Conservation (phyloP, 306 rosid genomes). For the Pterocarpus santalinus region DNA sequence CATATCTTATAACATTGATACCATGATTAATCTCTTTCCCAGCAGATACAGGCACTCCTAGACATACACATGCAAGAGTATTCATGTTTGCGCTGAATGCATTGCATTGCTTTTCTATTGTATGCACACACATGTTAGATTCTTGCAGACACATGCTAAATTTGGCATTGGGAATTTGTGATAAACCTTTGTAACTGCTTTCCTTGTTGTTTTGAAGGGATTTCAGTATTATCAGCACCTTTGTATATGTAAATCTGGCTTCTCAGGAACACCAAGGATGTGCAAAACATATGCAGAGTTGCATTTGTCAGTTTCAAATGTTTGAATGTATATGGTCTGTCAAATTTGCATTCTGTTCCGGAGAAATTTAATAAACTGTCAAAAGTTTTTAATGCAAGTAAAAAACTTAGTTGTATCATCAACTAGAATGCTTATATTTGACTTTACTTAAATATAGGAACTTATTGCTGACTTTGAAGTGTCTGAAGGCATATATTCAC, state of each 20-base stretch:
- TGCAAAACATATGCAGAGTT: background rate
- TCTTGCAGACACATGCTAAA: background rate
- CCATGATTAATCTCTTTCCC: background rate
- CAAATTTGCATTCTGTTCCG: background rate
- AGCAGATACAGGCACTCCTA: background rate
- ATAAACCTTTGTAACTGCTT: constrained; percentile 5
- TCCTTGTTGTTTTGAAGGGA: constrained; percentile 8
- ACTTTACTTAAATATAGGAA: constrained; percentile 54
- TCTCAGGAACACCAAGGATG: constrained; percentile 1
- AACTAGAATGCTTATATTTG: constrained; percentile 18
- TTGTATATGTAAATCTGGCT: background rate
- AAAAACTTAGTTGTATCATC: constrained; percentile 14
- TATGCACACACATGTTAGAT: background rate
- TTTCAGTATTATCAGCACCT: background rate
- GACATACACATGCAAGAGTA: background rate
- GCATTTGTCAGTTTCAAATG: background rate
- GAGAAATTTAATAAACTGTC: constrained; percentile 8
- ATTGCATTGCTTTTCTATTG: background rate
- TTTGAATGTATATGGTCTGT: constrained; percentile 23
- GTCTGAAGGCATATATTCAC: constrained; percentile 80
- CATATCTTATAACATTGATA: background rate
- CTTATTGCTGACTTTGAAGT: constrained; percentile 82
- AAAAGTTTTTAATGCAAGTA: constrained; percentile 1
- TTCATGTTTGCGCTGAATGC: background rate
- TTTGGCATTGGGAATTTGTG: background rate